Conservation (phyloP, 202 grass and related monocot species). For the Setaria italica region DNA sequence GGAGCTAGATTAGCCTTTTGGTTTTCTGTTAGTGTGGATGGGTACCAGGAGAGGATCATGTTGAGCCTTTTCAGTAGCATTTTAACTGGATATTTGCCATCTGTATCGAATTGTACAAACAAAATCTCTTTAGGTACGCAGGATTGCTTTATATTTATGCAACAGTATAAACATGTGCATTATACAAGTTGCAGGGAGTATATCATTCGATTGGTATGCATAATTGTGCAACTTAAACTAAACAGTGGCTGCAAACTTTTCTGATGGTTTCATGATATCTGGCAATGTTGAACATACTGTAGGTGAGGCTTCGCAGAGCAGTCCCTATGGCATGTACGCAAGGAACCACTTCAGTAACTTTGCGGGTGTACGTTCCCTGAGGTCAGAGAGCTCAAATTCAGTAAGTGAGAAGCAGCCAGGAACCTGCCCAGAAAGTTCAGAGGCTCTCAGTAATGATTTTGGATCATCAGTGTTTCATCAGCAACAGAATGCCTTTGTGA, state of each 20-base stretch:
- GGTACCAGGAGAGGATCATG: background rate
- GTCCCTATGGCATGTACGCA: constrained; percentile 44
- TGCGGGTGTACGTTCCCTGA: constrained; percentile 17
- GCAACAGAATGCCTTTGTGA: constrained; percentile 41
- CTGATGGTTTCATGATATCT: constrained; percentile 33
- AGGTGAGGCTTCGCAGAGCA: constrained; percentile 37
- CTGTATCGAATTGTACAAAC: background rate
- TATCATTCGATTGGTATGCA: constrained; percentile 8
- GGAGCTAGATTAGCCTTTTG: background rate
- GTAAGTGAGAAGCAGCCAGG: constrained; percentile 42
- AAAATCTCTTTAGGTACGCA: background rate
- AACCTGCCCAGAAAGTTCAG: constrained; percentile 41
- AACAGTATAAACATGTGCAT: background rate
- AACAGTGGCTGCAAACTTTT: background rate
- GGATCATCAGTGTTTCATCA: constrained; percentile 46
- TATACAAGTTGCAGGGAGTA: constrained; percentile 23
- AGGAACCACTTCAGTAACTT: constrained; percentile 41
- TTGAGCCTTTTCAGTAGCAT: background rate
- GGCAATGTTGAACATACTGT: constrained; percentile 17
- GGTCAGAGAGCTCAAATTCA: constrained; percentile 39
- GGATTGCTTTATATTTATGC: constrained; percentile 4
- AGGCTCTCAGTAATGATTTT: constrained; percentile 41
- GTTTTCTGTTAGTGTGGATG: background rate
- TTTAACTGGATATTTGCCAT: background rate
- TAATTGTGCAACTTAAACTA: background rate